Evolutionary conservation across 169 alveolate species (phyloP), one percentile per base, ranked within the genome.

Genomic region (Eimeria falciformis): DNA sequence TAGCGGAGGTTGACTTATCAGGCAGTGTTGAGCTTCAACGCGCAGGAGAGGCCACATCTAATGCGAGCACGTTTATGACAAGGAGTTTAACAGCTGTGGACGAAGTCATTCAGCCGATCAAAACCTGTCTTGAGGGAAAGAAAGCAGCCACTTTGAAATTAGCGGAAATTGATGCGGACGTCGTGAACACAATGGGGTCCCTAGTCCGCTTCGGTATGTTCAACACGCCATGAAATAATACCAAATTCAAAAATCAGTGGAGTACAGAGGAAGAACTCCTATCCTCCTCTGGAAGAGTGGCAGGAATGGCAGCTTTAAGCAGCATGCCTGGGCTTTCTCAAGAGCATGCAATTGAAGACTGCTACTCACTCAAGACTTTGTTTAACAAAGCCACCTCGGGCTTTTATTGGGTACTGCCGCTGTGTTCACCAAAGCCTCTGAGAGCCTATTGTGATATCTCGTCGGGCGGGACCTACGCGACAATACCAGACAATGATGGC

Each of bases 401-500:
- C 40, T 97, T 97, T 93, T 97, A 97, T 92, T 95, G 95, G 91
- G 95, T 97, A 40, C 65, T 89, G 47, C 98, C 98, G 27, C 86
- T 96, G 47, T 97, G 98, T 50, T 91, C 97, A 12, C 95, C 93
- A 27, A 94, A 95, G 58, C 95, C 94, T 43, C 68, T 97, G 47
- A 83, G 98, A 78, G 98, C 95, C 23, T 97, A 94, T 94, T 97
- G 98, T 88, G 98, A 97, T 77, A 94, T 96, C 95, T 93, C 95
- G 58, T 93, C 95, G 2, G 98, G 98, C 37, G 96, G 97, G 27
- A 95, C 98, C 17, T 97, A 97, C 87, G 97, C 27, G 11, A 3
- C 90, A 25, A n/a, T 95, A 17, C 95, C 96, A 66, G 83, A 92
- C 27, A 86, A 85, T 46, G 95, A 87, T 33, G 40, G 84, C 27